Conservation (phyloP, 148 eudicot genomes). For the Limonium bicolor region DNA sequence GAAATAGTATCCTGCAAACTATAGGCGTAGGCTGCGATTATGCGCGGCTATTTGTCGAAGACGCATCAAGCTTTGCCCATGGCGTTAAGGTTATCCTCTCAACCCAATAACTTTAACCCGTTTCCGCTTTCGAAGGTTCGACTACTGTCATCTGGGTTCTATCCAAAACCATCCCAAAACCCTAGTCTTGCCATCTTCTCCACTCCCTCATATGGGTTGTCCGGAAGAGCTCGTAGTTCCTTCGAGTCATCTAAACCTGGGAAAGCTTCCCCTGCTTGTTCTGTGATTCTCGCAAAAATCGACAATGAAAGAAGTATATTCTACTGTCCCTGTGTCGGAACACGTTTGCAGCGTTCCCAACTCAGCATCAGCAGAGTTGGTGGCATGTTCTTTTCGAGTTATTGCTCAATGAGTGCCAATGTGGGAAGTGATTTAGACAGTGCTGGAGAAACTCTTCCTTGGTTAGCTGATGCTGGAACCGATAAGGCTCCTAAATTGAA, state of each 20-base stretch:
- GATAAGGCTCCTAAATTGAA: conserved; percentile 17
- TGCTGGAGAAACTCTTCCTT: conserved; percentile 37
- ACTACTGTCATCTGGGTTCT: conserved; percentile 19
- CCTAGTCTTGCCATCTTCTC: conserved; percentile 5
- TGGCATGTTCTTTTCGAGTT: no score
- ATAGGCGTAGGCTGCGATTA: no score
- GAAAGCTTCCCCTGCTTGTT: conserved; percentile 8
- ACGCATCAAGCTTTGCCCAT: conserved; percentile 47
- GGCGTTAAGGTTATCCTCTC: conserved; percentile 36
- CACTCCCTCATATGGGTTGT: no score
- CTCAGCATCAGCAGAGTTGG: no score
- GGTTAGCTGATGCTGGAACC: conserved; percentile 44
- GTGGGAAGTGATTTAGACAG: conserved; percentile 9
- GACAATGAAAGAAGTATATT: conserved; percentile 1
- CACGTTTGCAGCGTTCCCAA: conserved; percentile 22
- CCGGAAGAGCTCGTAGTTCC: no score
- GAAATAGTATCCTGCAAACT: no score
- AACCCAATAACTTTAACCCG: conserved; percentile 16
- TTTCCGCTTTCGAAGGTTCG: conserved; percentile 19
- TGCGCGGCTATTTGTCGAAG: conserved; percentile 51
- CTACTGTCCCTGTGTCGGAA: conserved; percentile 9
- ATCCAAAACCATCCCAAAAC: conserved; percentile 24
- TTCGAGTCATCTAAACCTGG: conserved; percentile 10
- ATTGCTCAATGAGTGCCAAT: conserved; percentile 18
- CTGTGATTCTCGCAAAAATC: conserved; percentile 3